A percentile compares a stretch with the other conserved stretches of the same genome.
phyloP scores from a whole-genome alignment of 2,329 filamentous ascomycete species.

The Aspergillus unguis region DNA sequence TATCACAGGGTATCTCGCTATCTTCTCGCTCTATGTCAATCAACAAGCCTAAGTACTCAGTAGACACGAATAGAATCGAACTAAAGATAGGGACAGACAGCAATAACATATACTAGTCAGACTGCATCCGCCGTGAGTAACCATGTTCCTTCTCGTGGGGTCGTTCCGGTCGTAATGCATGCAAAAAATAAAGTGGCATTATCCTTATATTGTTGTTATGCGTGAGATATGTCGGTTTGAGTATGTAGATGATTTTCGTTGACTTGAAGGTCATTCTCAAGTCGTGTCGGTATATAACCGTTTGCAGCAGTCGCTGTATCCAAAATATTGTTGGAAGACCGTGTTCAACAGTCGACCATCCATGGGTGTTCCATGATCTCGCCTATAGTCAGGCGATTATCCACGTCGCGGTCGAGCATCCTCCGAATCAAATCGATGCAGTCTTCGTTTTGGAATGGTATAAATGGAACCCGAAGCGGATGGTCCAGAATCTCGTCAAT shows the following conservation, averaged over 20 bases:
- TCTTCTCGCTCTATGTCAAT: constrained; percentile 11
- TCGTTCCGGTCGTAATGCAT: constrained; percentile 17
- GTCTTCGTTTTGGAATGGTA: constrained; percentile 62
- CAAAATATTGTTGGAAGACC: not conserved
- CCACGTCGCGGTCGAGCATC: constrained; percentile 91
- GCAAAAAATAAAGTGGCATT: constrained; percentile 3
- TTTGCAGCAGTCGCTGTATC: constrained; percentile 1
- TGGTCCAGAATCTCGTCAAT: constrained; percentile 99
- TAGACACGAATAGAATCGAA: too few relatives aligned
- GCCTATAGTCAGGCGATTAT: constrained; percentile 76
- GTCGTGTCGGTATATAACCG: constrained; percentile 8
- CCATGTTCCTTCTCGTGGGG: constrained; percentile 4
- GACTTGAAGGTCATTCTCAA: not conserved
- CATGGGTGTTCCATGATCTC: constrained; percentile 89
- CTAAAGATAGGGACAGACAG: not conserved
- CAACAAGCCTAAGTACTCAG: not conserved
- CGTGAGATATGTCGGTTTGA: constrained; percentile 1
- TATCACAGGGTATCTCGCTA: constrained; percentile 14
- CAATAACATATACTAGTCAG: constrained; percentile 3
- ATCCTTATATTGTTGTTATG: constrained; percentile 14
- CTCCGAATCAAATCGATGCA: constrained; percentile 86
- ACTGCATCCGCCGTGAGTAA: constrained; percentile 4
- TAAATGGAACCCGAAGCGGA: constrained; percentile 79
- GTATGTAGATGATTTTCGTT: constrained; percentile 1
- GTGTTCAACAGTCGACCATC: constrained; percentile 42